phyloP scores from a whole-genome alignment of 2,329 filamentous ascomycete species.

The Fusarium neocosmosporiellum region DNA sequence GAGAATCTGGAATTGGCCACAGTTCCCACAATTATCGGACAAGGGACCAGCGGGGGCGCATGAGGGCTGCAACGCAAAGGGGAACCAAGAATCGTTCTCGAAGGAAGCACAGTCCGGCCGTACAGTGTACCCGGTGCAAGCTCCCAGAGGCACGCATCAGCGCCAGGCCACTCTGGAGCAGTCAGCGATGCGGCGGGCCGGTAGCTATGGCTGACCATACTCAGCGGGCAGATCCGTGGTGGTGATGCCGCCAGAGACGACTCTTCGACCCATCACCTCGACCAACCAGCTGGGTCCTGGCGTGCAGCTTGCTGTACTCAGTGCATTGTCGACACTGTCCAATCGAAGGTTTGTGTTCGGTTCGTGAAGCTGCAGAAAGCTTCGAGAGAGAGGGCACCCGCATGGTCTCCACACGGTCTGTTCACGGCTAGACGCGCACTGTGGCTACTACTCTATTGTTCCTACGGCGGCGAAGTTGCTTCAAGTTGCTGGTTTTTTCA shows the following conservation, averaged over 20 bases:
- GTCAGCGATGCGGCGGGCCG: neutral
- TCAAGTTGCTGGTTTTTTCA: neutral
- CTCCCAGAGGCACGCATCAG: neutral
- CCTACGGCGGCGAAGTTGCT: neutral
- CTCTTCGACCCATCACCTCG: neutral
- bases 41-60: slow-evolving; percentile 28
- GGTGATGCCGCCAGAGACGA: neutral
- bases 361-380: slow-evolving; percentile 9
- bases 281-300: neutral
- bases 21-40: slow-evolving; percentile 29
- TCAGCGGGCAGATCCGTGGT: neutral
- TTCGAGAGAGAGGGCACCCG: slow-evolving; percentile 9
- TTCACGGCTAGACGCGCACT: neutral
- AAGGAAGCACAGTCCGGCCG: slow-evolving; percentile 38
- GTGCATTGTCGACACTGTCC: slow-evolving; percentile 4
- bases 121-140: slow-evolving; percentile 15
- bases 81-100: slow-evolving; percentile 42
- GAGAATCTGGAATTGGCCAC: slow-evolving; percentile 42
- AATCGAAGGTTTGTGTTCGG: slow-evolving; percentile 11
- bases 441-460: neutral
- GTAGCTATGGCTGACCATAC: neutral
- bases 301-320: slow-evolving; percentile 4
- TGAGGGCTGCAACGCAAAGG: slow-evolving; percentile 29
- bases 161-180: neutral
- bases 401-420: slow-evolving; percentile 13